Evolutionary conservation across 768 basidiomycete species (phyloP).

Genomic region (Tulasnella sp.): DNA sequence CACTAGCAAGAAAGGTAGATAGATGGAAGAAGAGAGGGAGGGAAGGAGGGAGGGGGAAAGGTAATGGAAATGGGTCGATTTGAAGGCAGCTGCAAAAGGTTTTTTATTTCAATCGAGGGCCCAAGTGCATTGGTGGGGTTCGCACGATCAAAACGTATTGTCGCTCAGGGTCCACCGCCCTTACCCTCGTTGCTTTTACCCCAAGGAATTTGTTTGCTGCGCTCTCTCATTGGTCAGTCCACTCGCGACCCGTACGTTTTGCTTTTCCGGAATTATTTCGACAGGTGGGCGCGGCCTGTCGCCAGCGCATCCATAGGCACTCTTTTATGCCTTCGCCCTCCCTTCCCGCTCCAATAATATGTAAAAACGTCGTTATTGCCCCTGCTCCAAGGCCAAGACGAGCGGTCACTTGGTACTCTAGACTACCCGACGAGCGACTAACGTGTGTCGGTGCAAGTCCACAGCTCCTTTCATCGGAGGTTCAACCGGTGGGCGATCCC

Average conservation of each 20-base stretch:
- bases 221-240: neutral
- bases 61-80: neutral
- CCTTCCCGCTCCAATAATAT: neutral
- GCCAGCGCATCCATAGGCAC: neutral
- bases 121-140: neutral
- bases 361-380: neutral
- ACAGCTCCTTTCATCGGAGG: neutral
- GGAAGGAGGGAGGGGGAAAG: neutral
- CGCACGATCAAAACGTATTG: neutral
- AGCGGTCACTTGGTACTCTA: neutral
- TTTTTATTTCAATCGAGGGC: neutral
- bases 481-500: neutral
- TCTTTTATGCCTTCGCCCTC: neutral
- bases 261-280: neutral
- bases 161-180: neutral
- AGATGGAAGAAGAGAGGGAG: neutral
- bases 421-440: neutral
- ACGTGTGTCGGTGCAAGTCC: neutral
- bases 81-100: neutral
- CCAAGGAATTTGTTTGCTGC: neutral
- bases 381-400: neutral
- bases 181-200: neutral
- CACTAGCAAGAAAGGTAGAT: neutral
- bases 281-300: neutral
- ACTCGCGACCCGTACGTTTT: neutral